phyloP scores from a whole-genome alignment of 345 rosid species.

The Heritiera littoralis region DNA sequence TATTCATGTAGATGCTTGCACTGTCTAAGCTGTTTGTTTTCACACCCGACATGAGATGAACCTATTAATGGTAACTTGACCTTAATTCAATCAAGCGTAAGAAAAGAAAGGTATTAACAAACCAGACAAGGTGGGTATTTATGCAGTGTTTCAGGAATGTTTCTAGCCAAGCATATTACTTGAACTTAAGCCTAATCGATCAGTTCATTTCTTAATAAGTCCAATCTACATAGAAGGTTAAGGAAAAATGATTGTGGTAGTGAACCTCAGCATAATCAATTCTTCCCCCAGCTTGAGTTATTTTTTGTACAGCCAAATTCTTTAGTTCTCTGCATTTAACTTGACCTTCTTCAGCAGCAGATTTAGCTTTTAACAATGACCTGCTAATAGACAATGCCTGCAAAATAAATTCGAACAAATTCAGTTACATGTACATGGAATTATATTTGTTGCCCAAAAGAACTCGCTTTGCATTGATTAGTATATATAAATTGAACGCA shows the following conservation, averaged over 20 bases:
- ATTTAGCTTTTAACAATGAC: constrained; percentile 59
- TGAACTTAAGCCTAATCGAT: background rate
- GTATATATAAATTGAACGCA: background rate
- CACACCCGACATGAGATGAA: background rate
- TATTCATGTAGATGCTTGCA: background rate
- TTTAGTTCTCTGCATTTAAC: constrained; percentile 44
- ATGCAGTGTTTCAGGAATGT: background rate
- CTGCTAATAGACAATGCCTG: constrained; percentile 86
- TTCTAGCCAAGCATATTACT: background rate
- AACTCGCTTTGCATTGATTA: background rate
- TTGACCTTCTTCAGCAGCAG: constrained; percentile 46
- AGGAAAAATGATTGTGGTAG: constrained; percentile 1
- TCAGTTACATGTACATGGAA: background rate
- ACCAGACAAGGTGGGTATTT: background rate
- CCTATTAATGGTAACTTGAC: background rate
- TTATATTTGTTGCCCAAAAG: background rate
- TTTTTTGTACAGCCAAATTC: constrained; percentile 46
- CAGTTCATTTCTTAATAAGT: background rate
- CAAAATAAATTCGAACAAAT: constrained; percentile 12
- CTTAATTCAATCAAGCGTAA: background rate
- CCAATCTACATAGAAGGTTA: background rate
- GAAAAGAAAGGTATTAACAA: background rate
- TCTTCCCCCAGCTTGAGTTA: constrained; percentile 62
- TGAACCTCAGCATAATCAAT: constrained; percentile 88
- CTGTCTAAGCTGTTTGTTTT: background rate